Evolutionary conservation across 139 green algal species (phyloP), one percentile per base, ranked within the genome.

Genomic region (Auxenochlorella pyrenoidosa): DNA sequence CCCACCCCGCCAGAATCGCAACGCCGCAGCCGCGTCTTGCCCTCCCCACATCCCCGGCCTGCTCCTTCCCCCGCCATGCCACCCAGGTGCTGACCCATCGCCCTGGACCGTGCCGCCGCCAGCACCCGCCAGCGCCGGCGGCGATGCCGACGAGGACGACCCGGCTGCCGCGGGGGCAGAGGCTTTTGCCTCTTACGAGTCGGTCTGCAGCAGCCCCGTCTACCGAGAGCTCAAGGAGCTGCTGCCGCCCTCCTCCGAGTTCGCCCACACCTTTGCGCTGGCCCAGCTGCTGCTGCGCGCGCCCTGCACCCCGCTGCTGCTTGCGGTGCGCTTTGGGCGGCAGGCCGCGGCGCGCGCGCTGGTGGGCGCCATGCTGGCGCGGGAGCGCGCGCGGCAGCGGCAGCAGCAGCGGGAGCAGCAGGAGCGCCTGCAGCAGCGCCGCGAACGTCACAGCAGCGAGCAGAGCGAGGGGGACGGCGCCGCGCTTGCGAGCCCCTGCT

Each of bases 241-340:
- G 40, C 80, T 85, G 13, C 80, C 80, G 6, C 21, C 32, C 44
- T 54, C n/a, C 34, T 32, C 51, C 44, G 34, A 44, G n/a, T 66
- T 43, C 24, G n/a, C 47, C 34, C 44, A 60, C 63, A 85, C 63
- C 63, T 85, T 75, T 44, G 63, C 60, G 28, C 80, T 85, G 80
- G 80, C 63, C 1, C 80, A 85, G 80, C 63, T 85, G 80, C 80
- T 85, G 80, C 80, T 85, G 63, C 66, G 43, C 40, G 68, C 60
- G 30, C 80, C 80, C 38, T 77, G 63, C 80, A 60, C 38, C 54
- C 80, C 80, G 80, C 80, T 85, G 34, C 40, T 59, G 41, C 80
- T 85, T 28, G 60, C 80, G 2, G 80, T 85, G 80, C 59, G 80
- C 28, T 85, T 85, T 77, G 80, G 80, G 3, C 59, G 51, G 38